phyloP scores from a whole-genome alignment of 495 filamentous ascomycete genomes.

The Tetracladium marchalianum region DNA sequence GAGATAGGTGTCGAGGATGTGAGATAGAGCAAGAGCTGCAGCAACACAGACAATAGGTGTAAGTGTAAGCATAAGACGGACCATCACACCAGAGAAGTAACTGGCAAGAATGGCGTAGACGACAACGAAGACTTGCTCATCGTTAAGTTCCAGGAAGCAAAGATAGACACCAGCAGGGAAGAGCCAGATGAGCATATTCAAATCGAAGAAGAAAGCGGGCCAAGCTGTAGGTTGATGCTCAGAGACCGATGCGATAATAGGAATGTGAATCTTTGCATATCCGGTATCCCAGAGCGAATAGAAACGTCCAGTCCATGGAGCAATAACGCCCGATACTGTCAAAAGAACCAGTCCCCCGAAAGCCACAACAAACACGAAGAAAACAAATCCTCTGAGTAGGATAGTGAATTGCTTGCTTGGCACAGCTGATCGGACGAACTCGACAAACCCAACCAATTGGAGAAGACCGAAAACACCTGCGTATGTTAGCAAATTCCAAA shows the following conservation, averaged over 20 bases:
- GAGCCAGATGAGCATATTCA: constrained; percentile 97
- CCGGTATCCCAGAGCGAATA: constrained; percentile 99
- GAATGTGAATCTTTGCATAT: constrained; percentile 99
- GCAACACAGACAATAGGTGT: constrained; percentile 96
- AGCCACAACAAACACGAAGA: constrained; percentile 62
- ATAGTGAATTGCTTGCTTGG: constrained; percentile 91
- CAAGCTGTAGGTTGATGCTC: constrained; percentile 99
- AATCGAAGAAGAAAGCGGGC: constrained; percentile 99
- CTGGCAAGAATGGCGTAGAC: constrained; percentile 91
- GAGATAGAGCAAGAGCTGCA: constrained; percentile 81
- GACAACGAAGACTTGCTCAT: constrained; percentile 97
- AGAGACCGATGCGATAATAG: constrained; percentile 97
- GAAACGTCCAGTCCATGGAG: constrained; percentile 97
- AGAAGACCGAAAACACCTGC: constrained; percentile 90
- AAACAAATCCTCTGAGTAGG: constrained; percentile 65
- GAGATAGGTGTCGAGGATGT: constrained; percentile 81
- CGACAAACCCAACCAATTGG: constrained; percentile 88
- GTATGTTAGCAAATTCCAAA: constrained; percentile 22
- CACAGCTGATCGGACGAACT: constrained; percentile 77
- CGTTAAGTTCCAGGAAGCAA: constrained; percentile 86
- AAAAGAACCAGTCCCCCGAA: constrained; percentile 69
- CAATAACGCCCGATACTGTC: constrained; percentile 81
- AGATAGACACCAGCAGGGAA: constrained; percentile 98
- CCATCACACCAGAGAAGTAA: constrained; percentile 99
- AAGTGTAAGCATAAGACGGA: constrained; percentile 93